Base-by-base conservation (phyloP, 306 rosid species). In the Myrica gale region DNA sequence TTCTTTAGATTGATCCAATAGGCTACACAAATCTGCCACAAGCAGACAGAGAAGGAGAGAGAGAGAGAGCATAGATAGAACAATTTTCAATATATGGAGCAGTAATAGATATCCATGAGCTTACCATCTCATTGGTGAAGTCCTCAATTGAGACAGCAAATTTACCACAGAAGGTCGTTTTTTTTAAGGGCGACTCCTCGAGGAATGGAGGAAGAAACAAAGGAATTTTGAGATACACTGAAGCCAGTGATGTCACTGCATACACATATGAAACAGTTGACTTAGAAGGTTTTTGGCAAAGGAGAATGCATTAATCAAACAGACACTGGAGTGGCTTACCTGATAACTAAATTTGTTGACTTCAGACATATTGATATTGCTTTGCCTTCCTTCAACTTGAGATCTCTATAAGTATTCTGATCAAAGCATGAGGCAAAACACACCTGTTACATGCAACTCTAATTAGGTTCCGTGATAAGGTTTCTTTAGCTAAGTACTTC, bases 381-480 rank as follows among this genome's bases (percentile, higher is more conserved):
- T 58, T 83, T 83, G 41, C 87, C 74, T 63, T 83, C 84, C 72
- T 76, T 83, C 13, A 57, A 70, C 41, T 69, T 67, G 66, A 83
- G 83, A 76, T 76, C 76, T 37, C 71, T 56, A 61, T 76, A 66
- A 56, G 73, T 68, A 76, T 58, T 73, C n/a, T 10, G 73, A 75
- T 79, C 81, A 73, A 79, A 83, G 76, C 83, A 83, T 12, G 86
- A 79, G 51, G 86, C 86, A 50, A 83, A 83, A 74, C 86, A 83
- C 56, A 83, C 81, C 86, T 83, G 78, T 71, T 69, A 10, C 42
- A 50, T 68, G 42, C 50, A 67, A 51, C 46, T 75, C 44, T 4
- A 44, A 56, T 61, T 17, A 69, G 8, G 16, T 67, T 56, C 47
- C 61, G 50, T 46, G 41, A 13, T n/a, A 51, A 16, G 37, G 60